Percentiles rank a stretch among this genome's conserved stretches.
These are phyloP conservation scores for Cercospora brassicicola DNA, from an alignment of 2,329 filamentous ascomycete species.

Conservation along the genomic window DNA sequence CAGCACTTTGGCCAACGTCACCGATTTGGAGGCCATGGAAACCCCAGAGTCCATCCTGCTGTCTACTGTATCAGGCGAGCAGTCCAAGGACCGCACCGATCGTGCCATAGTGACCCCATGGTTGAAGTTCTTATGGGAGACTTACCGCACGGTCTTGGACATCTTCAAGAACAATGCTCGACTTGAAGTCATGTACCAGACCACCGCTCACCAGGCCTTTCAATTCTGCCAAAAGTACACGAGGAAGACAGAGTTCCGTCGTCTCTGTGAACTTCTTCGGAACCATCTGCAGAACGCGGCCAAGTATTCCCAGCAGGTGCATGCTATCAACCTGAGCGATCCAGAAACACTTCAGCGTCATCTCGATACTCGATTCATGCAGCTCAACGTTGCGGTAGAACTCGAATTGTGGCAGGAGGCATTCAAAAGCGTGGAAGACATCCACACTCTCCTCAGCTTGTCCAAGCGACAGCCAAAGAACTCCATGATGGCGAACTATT, in stretches of 20 bases:
- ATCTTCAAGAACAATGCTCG: conserved; percentile 99
- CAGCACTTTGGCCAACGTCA: conserved; percentile 71
- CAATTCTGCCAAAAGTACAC: conserved; percentile 98
- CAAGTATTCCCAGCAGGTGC: conserved; percentile 99
- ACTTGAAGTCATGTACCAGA: conserved; percentile 96
- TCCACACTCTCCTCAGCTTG: conserved; percentile 92
- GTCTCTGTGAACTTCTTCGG: conserved; percentile 93
- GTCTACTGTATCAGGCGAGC: conserved; percentile 95
- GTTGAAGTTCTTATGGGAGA: conserved; percentile 99
- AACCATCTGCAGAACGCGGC: conserved; percentile 99
- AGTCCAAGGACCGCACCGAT: conserved; percentile 95
- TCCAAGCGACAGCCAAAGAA: conserved; percentile 99
- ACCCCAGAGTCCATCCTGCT: conserved; percentile 97
- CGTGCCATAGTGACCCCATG: conserved; percentile 97
- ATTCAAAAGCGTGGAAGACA: conserved; percentile 98
- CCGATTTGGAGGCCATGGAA: conserved; percentile 94
- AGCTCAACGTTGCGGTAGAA: conserved; percentile 96
- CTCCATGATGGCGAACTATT: conserved; percentile 99
- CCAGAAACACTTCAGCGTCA: conserved; percentile 96
- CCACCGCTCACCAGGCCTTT: conserved; percentile 95
- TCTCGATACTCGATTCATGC: conserved; percentile 95
- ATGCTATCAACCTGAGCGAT: conserved; percentile 97
- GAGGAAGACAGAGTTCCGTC: conserved; percentile 97
- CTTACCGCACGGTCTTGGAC: conserved; percentile 95
- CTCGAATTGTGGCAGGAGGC: conserved; percentile 98